Conservation (phyloP, 2,329 filamentous ascomycete species). For the Diaporthe sp. region DNA sequence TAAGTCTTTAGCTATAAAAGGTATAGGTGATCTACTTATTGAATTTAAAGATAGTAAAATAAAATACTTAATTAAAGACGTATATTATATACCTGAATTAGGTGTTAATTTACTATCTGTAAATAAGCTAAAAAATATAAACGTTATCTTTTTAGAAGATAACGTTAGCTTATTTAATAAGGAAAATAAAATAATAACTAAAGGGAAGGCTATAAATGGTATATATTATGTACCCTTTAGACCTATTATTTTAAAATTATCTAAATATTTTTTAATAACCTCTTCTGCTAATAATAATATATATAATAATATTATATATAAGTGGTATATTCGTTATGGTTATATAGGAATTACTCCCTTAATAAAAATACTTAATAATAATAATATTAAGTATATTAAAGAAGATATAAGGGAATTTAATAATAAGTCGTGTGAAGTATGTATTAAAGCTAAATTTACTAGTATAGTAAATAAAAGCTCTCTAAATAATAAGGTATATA, state of each 20-base stretch:
- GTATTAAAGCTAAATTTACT: conserved; percentile 25
- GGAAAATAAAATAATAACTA: background rate
- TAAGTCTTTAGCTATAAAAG: background rate
- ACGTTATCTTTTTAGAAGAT: background rate
- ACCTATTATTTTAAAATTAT: background rate
- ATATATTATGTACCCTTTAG: background rate
- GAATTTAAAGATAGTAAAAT: background rate
- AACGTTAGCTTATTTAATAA: background rate
- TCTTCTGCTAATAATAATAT: background rate
- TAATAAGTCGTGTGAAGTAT: background rate
- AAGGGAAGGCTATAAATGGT: background rate
- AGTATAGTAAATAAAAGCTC: background rate
- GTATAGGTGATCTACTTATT: background rate
- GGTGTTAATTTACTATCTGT: background rate
- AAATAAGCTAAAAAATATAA: background rate
- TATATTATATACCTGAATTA: conserved; percentile 6
- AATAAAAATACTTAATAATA: background rate
- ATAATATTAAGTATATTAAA: conserved; percentile 22
- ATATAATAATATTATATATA: conserved; percentile 5
- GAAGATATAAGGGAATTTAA: conserved; percentile 1
- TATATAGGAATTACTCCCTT: background rate
- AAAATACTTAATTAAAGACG: background rate
- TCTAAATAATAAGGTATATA: background rate
- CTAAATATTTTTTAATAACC: background rate
- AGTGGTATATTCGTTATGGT: background rate